A percentile compares a stretch with the other conserved stretches of the same genome.
Evolutionary conservation across 805 yeast species (phyloP).

Genomic region (Candida morakotiae): DNA sequence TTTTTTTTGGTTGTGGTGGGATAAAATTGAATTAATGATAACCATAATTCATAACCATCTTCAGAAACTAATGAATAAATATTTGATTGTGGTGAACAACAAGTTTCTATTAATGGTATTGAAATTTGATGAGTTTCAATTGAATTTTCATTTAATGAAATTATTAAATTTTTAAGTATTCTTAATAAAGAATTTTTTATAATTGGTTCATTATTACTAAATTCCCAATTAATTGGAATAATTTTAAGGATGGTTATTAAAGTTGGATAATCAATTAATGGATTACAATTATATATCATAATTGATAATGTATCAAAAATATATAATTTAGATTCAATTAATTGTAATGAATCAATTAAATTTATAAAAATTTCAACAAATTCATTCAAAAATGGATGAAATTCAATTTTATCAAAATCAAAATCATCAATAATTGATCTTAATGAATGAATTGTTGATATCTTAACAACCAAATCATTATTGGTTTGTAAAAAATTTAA

Average conservation of each 20-base stretch:
- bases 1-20: conserved; percentile 35
- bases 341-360: conserved; percentile 46
- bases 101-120: conserved; percentile 61
- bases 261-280: conserved; percentile 50
- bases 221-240: conserved; percentile 78
- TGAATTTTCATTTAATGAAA: conserved; percentile 54
- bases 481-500: conserved; percentile 44
- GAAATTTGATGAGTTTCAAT: conserved; percentile 48
- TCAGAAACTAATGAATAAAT: conserved; percentile 60
- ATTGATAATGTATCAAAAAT: conserved; percentile 65
- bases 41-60: conserved; percentile 86
- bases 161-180: conserved; percentile 51
- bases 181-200: conserved; percentile 41
- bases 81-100: conserved; percentile 46
- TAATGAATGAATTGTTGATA: conserved; percentile 70
- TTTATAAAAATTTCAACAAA: conserved; percentile 47
- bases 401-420: conserved; percentile 70
- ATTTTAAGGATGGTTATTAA: conserved; percentile 47
- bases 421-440: conserved; percentile 75
- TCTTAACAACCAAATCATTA: conserved; percentile 72
- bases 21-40: conserved; percentile 58
- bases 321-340: conserved; percentile 75
- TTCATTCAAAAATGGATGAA: conserved; percentile 59
- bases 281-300: conserved; percentile 60
- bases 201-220: conserved; percentile 43